Evolutionary conservation across 1,284 basidiomycete genomes (phyloP), one percentile per base, ranked within the genome.

Genomic region (Ceratobasidium sp.): DNA sequence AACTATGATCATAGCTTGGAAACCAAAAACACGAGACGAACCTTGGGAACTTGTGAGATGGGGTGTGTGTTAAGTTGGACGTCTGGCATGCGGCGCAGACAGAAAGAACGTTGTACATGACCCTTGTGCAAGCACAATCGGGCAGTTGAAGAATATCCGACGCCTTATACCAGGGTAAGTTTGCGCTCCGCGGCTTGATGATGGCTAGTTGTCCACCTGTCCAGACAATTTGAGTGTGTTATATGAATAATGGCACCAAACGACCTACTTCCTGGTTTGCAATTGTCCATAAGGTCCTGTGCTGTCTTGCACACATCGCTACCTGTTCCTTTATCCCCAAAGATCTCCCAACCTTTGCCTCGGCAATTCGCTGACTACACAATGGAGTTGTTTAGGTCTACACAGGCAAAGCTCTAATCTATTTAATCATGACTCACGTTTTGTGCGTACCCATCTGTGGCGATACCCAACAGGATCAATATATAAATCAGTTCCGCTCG

Each of bases 11-110:
- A 11, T 11, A 38, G 35, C 35, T 38, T 11, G 35, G n/a, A 49
- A 5, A 5, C 16, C 16, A 14, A 64, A 46, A 13, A 35, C 16
- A 8, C 26, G n/a, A 28, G 28, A 46, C 54, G 7, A 46, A 70
- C 66, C 54, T 70, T 23, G 8, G 54, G 43, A 52, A 70, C 1
- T 55, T 21, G 13, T 28, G 23, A 43, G 14, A n/a, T 28, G 8
- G 21, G 16, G 38, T 38, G 13, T 21, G 11, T 2, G 9, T 16
- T 13, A 55, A n/a, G 30, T 57, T n/a, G 43, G 28, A 57, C n/a
- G 41, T 70, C 46, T 70, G 55, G 23, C 66, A 70, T 16, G 43
- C 66, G 6, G 66, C 66, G 32, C 66, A 70, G 32, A 54, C 66
- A 21, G 66, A 46, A 9, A 70, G 32, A 18, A 70, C 23, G 43